These are phyloP conservation scores for Hypoxylon sp. DNA, from an alignment of 2,329 filamentous ascomycete species.

Conservation along the genomic window DNA sequence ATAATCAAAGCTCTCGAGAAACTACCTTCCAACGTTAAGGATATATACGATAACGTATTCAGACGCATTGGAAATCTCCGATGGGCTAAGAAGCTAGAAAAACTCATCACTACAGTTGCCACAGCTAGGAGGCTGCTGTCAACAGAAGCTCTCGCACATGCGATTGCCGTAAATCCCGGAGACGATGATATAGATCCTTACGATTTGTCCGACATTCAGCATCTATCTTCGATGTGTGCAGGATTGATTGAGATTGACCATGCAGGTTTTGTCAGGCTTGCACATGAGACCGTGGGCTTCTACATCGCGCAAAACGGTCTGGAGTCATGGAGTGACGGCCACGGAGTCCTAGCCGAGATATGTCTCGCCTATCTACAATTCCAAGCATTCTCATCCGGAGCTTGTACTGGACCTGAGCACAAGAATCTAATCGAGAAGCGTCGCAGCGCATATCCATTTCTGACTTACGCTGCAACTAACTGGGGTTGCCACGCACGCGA, in stretches of 20 bases:
- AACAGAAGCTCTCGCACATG: constrained; percentile 20
- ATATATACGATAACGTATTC: constrained; percentile 14
- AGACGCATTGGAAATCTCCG: constrained; percentile 11
- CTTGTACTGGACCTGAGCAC: background rate
- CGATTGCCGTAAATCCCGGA: constrained; percentile 11
- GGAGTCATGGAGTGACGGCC: constrained; percentile 9
- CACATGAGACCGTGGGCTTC: constrained; percentile 21
- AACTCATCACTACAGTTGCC: constrained; percentile 16
- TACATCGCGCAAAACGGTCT: constrained; percentile 21
- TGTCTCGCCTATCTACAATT: constrained; percentile 8
- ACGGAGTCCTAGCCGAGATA: constrained; percentile 14
- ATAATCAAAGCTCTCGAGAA: constrained; percentile 14
- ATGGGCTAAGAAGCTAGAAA: constrained; percentile 17
- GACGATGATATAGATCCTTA: constrained; percentile 14
- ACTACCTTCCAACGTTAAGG: constrained; percentile 6
- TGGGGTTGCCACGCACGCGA: constrained; percentile 8
- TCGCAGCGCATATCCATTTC: constrained; percentile 2
- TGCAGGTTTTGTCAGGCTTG: constrained; percentile 13
- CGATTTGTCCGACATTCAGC: constrained; percentile 10
- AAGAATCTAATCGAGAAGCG: constrained; percentile 5
- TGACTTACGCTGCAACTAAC: constrained; percentile 9
- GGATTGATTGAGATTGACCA: constrained; percentile 18
- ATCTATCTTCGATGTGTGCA: constrained; percentile 20
- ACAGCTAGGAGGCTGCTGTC: constrained; percentile 13
- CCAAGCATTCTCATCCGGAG: constrained; percentile 1